phyloP scores from a whole-genome alignment of 1,284 basidiomycete genomes.

The Ganoderma sinense region DNA sequence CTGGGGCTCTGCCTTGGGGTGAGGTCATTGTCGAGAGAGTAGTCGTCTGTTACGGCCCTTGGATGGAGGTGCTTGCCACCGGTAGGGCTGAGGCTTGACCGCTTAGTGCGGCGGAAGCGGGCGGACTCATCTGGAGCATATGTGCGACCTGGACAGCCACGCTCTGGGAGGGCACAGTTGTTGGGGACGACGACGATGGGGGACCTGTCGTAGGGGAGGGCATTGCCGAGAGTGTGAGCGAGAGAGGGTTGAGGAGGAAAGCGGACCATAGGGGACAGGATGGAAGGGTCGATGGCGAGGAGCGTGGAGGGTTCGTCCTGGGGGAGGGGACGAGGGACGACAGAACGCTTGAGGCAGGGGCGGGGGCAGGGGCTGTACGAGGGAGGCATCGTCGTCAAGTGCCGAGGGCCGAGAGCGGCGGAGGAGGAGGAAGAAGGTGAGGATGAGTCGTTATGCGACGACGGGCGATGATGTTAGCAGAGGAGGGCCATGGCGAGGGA shows the following conservation, averaged over 20 bases:
- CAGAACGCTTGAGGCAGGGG: conserved; percentile 50
- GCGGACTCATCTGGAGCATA: conserved; percentile 54
- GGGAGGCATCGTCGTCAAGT: conserved; percentile 33
- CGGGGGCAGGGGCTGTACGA: conserved; percentile 44
- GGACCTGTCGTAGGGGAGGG: conserved; percentile 77
- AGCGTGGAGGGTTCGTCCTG: conserved; percentile 36
- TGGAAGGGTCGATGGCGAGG: conserved; percentile 35
- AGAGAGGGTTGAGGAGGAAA: conserved; percentile 61
- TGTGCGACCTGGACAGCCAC: conserved; percentile 73
- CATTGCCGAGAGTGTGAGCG: conserved; percentile 58
- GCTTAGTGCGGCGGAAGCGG: conserved; percentile 19
- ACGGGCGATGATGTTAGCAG: conserved; percentile 21
- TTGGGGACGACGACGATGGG: conserved; percentile 74
- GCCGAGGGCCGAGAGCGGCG: neutral
- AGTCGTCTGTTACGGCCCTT: conserved; percentile 42
- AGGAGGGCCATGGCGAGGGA: conserved; percentile 19
- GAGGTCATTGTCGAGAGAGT: conserved; percentile 34
- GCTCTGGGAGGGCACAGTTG: conserved; percentile 70
- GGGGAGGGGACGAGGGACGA: conserved; percentile 24
- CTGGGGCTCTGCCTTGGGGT: conserved; percentile 31
- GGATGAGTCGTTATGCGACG: neutral
- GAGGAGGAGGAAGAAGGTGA: neutral
- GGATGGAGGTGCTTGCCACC: conserved; percentile 55
- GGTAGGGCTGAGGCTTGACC: conserved; percentile 26
- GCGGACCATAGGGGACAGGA: conserved; percentile 36